Evolutionary conservation across 176 grass and related monocot genomes (phyloP).

Genomic region (Juncus inflexus): DNA sequence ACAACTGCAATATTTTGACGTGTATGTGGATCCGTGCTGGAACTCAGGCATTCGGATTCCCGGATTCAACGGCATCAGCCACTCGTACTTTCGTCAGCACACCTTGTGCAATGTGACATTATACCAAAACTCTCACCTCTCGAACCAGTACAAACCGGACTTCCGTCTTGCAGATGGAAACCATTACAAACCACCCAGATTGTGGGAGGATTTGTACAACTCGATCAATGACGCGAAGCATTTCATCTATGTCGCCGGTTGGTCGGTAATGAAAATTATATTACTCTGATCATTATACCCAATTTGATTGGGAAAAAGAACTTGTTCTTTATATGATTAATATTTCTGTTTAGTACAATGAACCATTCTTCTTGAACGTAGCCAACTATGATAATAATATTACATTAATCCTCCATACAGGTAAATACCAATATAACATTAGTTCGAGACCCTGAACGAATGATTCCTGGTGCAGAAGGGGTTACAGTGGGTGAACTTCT

Average conservation of each 20-base stretch:
- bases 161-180: slow-evolving; percentile 30
- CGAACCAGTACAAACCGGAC: slow-evolving; percentile 37
- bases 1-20: slow-evolving; percentile 35
- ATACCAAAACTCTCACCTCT: slow-evolving; percentile 74
- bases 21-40: slow-evolving; percentile 49
- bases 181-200: slow-evolving; percentile 33
- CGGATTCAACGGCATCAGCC: slow-evolving; percentile 31
- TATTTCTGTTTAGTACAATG: no score
- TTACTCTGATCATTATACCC: background rate
- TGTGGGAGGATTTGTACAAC: slow-evolving; percentile 68
- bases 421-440: no score
- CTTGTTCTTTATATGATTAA: no score
- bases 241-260: slow-evolving; percentile 72
- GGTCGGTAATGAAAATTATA: slow-evolving; percentile 50
- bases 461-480: slow-evolving; percentile 48
- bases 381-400: no score
- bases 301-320: no score
- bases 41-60: slow-evolving; percentile 40
- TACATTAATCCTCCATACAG: no score
- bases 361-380: no score
- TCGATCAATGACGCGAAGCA: slow-evolving; percentile 52
- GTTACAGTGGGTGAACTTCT: slow-evolving; percentile 67
- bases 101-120: slow-evolving; percentile 50
- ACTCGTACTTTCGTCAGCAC: slow-evolving; percentile 54
- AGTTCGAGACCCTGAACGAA: slow-evolving; percentile 55